phyloP scores from a whole-genome alignment of 2,329 filamentous ascomycete genomes.

The Polytolypa hystricis region DNA sequence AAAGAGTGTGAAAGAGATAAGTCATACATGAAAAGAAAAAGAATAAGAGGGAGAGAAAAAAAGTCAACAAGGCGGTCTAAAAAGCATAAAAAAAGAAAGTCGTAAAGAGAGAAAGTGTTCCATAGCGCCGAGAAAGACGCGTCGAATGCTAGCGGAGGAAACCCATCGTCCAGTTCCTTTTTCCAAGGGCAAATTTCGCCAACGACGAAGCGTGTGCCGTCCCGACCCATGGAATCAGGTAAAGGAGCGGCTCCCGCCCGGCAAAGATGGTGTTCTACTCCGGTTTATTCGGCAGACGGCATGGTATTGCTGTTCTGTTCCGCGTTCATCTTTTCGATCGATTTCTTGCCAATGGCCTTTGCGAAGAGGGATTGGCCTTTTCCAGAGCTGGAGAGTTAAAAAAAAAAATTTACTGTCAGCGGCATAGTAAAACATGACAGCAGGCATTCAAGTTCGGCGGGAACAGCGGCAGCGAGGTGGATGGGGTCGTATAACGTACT shows the following conservation, averaged over 20 bases:
- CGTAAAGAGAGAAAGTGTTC: neutral
- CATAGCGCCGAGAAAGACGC: no score
- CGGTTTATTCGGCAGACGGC: neutral
- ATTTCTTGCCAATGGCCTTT: constrained; percentile 35
- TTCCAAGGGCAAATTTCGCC: no score
- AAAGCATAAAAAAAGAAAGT: neutral
- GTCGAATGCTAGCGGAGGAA: no score
- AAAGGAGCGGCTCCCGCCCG: no score
- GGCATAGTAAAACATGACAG: constrained; percentile 5
- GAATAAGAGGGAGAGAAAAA: no score
- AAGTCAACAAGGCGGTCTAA: neutral
- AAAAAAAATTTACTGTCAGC: constrained; percentile 5
- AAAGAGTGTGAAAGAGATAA: neutral
- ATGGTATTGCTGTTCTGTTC: no score
- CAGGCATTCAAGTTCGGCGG: neutral
- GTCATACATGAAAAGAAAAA: neutral
- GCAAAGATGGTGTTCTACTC: no score
- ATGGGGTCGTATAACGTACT: constrained; percentile 23
- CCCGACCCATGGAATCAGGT: no score
- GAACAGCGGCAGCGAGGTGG: neutral
- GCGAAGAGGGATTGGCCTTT: constrained; percentile 37
- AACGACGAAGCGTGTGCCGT: no score
- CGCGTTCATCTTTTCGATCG: constrained; percentile 25
- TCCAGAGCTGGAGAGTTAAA: constrained; percentile 19
- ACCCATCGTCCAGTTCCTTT: no score